Evolutionary conservation across 2,329 filamentous ascomycete genomes (phyloP).

Genomic region (Trichoderma sp.): DNA sequence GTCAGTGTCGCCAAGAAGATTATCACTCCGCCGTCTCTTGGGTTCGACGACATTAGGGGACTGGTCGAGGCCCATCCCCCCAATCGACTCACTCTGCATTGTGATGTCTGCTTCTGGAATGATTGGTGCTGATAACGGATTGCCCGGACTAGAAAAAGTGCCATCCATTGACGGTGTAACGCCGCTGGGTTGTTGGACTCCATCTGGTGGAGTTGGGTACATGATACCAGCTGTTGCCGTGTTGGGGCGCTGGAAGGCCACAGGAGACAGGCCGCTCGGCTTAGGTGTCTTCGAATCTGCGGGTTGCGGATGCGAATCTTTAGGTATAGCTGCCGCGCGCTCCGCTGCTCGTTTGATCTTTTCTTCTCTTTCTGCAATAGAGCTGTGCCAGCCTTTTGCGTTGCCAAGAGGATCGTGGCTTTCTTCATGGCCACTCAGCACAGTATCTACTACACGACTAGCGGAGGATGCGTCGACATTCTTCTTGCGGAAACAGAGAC

Average conservation of each 20-base stretch:
- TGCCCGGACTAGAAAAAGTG: conserved; percentile 57
- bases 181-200: conserved; percentile 55
- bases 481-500: conserved; percentile 55
- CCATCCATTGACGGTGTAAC: conserved; percentile 60
- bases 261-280: conserved; percentile 54
- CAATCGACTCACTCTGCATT: conserved; percentile 29
- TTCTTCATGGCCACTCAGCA: conserved; percentile 43
- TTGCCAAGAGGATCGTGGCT: conserved; percentile 52
- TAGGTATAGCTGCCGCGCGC: conserved; percentile 45
- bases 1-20: conserved; percentile 52
- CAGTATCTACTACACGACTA: conserved; percentile 43
- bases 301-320: conserved; percentile 47
- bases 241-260: conserved; percentile 53
- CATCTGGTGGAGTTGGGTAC: conserved; percentile 73
- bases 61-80: conserved; percentile 33
- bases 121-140: conserved; percentile 38
- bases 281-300: conserved; percentile 46
- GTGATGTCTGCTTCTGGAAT: conserved; percentile 37
- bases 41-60: conserved; percentile 41
- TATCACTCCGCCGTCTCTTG: conserved; percentile 49
- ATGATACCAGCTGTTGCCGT: conserved; percentile 55
- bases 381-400: conserved; percentile 53
- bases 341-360: conserved; percentile 54
- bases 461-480: conserved; percentile 45
- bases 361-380: conserved; percentile 49